A percentile compares a stretch with the other conserved stretches of the same genome.
phyloP scores from a whole-genome alignment of 2,329 filamentous ascomycete genomes.

The Polychaeton citri region DNA sequence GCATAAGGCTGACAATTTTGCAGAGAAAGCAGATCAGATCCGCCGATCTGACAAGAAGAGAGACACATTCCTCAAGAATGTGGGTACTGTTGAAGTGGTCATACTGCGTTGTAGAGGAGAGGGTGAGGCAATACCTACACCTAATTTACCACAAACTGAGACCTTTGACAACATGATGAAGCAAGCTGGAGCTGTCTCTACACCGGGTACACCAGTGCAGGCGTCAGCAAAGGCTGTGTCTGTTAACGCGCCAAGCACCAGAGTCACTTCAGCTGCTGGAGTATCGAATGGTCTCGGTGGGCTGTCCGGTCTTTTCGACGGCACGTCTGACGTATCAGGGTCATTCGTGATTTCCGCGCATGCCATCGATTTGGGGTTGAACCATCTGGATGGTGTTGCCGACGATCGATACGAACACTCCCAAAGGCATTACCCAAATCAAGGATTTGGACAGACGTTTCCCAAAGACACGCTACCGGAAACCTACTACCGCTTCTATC shows the following conservation, averaged over 20 bases:
- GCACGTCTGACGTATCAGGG: not conserved
- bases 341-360: too few relatives aligned
- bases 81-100: conserved; percentile 36
- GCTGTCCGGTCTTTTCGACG: not conserved
- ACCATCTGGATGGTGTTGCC: not conserved
- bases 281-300: not conserved
- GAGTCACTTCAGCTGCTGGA: not conserved
- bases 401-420: too few relatives aligned
- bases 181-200: not conserved
- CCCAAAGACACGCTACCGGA: too few relatives aligned
- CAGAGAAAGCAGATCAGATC: not conserved
- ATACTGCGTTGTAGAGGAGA: conserved; percentile 29
- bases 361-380: not conserved
- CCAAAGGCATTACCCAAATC: too few relatives aligned
- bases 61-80: conserved; percentile 20
- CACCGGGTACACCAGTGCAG: not conserved
- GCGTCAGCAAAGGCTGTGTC: not conserved
- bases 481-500: not conserved
- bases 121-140: conserved; percentile 2
- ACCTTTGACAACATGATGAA: not conserved
- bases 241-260: not conserved
- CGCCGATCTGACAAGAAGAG: not conserved
- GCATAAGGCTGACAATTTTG: not conserved
- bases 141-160: not conserved
- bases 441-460: too few relatives aligned